Conservation (phyloP, 495 filamentous ascomycete species). For the Rhizodiscina lignyota region DNA sequence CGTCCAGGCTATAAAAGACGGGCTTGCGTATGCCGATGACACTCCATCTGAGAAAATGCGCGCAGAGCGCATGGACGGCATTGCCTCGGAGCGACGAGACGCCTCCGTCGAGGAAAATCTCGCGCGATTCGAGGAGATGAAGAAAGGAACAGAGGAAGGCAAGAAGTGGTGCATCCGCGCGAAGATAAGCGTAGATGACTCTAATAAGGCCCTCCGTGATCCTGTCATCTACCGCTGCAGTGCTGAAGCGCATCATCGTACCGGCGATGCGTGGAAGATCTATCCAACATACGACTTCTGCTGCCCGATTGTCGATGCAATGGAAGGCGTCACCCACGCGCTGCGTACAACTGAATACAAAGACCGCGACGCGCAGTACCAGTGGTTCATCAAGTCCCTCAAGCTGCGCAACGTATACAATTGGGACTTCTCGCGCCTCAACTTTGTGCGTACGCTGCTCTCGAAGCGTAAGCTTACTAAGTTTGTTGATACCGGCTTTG, state of each 20-base stretch:
- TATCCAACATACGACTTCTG: conserved; percentile 95
- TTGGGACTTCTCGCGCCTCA: conserved; percentile 96
- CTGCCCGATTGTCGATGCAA: conserved; percentile 76
- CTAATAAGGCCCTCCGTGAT: conserved; percentile 77
- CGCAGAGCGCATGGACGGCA: conserved; percentile 57
- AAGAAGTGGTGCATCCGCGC: conserved; percentile 72
- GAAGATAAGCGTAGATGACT: conserved; percentile 69
- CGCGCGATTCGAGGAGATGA: conserved; percentile 75
- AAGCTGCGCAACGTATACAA: conserved; percentile 78
- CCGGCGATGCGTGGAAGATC: conserved; percentile 77
- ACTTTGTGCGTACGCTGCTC: conserved; percentile 79
- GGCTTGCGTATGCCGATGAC: conserved; percentile 80
- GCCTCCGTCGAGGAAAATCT: conserved; percentile 67
- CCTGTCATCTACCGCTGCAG: conserved; percentile 92
- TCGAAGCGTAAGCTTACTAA: conserved; percentile 94
- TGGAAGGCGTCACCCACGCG: conserved; percentile 90
- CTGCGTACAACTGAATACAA: conserved; percentile 93
- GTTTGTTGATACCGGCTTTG: conserved; percentile 69
- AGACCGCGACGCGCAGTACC: conserved; percentile 92
- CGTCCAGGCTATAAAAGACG: conserved; percentile 61
- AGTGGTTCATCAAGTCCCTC: conserved; percentile 83
- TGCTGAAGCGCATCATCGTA: conserved; percentile 70
- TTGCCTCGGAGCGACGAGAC: conserved; percentile 59
- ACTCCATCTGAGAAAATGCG: conserved; percentile 78
- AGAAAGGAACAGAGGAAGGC: conserved; percentile 58